These are phyloP conservation scores for Colletotrichum salicis DNA, from an alignment of 2,329 filamentous ascomycete species.

Conservation along the genomic window DNA sequence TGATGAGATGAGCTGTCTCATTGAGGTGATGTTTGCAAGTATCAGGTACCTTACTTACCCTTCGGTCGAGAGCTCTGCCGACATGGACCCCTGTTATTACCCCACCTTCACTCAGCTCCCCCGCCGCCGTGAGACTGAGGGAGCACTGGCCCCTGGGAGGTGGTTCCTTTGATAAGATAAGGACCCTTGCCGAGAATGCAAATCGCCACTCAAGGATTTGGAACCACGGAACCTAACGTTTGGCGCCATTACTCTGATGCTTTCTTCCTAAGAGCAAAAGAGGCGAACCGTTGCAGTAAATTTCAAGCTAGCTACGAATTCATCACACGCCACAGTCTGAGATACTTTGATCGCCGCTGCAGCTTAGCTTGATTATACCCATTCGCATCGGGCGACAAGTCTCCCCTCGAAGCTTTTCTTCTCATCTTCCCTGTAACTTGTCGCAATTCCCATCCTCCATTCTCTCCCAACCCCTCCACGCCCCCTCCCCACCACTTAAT, in stretches of 20 bases:
- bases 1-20: too few species aligned
- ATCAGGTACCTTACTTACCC: neutral
- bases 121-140: neutral
- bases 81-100: slow-evolving; percentile 10
- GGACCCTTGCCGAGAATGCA: slow-evolving; percentile 27
- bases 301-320: neutral
- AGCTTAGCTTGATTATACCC: neutral
- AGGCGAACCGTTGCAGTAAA: neutral
- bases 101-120: slow-evolving; percentile 10
- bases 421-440: neutral
- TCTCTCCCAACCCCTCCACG: neutral
- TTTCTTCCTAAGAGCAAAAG: slow-evolving; percentile 2
- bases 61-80: neutral
- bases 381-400: neutral
- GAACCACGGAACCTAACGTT: neutral
- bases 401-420: neutral
- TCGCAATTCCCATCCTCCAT: neutral
- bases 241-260: slow-evolving; percentile 9
- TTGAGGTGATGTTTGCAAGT: neutral
- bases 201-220: slow-evolving; percentile 26
- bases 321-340: neutral
- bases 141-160: too few species aligned
- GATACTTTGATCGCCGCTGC: slow-evolving; percentile 6
- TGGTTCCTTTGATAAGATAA: slow-evolving; percentile 34
- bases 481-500: neutral